Percentiles rank a stretch among this genome's conserved stretches.
phyloP scores from a whole-genome alignment of 352 stramenopile genomes.

The Pythium chondricola region DNA sequence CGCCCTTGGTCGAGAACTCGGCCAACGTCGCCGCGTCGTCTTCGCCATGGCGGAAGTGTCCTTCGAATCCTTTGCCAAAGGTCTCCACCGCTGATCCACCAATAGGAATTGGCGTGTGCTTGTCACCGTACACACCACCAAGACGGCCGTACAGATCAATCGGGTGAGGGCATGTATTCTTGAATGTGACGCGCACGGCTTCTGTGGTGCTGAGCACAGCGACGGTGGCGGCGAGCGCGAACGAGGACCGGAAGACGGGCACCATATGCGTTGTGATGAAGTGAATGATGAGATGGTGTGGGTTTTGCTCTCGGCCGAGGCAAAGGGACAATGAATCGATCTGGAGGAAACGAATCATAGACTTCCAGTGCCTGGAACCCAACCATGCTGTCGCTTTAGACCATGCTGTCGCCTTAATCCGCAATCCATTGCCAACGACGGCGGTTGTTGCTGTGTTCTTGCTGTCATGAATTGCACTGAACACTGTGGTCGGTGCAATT shows the following conservation, averaged over 20 bases:
- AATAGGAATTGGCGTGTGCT: conserved; percentile 28
- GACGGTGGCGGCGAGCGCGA: neutral
- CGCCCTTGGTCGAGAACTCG: conserved; percentile 58
- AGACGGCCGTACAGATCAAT: conserved; percentile 57
- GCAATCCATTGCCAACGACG: too few relatives aligned
- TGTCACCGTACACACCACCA: conserved; percentile 44
- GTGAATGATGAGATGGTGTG: too few relatives aligned
- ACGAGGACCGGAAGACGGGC: neutral
- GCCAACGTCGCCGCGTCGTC: conserved; percentile 53
- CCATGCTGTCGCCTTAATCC: too few relatives aligned
- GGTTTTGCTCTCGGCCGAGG: too few relatives aligned
- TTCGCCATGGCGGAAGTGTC: conserved; percentile 57
- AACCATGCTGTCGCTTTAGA: too few relatives aligned
- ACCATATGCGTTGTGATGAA: conserved; percentile 1
- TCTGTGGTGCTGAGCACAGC: neutral
- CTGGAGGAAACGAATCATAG: too few relatives aligned
- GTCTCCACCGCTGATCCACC: conserved; percentile 30
- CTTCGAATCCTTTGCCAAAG: conserved; percentile 57
- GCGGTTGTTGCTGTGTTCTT: too few relatives aligned
- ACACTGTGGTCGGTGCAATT: too few relatives aligned
- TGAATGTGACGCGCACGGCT: conserved; percentile 55
- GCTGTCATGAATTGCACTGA: too few relatives aligned
- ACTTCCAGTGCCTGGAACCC: too few relatives aligned
- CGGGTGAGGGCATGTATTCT: conserved; percentile 41
- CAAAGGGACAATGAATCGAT: too few relatives aligned